Evolutionary conservation across 208 protist species (phyloP), one percentile per base, ranked within the genome.

Genomic region (Crithidia fasciculata): DNA sequence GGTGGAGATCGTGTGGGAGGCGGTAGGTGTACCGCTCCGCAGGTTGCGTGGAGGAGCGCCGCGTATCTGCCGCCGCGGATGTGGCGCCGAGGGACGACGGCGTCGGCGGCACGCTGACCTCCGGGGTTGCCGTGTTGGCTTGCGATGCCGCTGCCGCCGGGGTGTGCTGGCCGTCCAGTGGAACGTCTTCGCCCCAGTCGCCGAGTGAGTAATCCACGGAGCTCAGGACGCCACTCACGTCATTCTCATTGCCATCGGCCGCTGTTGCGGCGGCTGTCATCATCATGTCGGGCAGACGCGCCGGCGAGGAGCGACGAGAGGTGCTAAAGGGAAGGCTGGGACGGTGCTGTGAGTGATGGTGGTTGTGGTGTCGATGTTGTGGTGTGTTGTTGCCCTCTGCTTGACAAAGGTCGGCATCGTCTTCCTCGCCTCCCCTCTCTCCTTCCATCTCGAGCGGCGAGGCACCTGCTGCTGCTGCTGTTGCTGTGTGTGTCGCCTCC

Each of bases 1-100:
- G 59, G 36, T 80, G 58, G n/a, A 91, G 50, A 59, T 95, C 87
- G n/a, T 74, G 66, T 19, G 86, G 77, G 53, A 85, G 45, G 41
- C 61, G 44, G 39, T 69, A 78, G 18, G 15, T 37, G 74, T 78
- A 78, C n/a, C 74, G 74, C 40, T 40, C 41, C 4, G 28, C 0
- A 28, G 28, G 65, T 36, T 69, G 39, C 41, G 73, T 44, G 15
- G 54, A 18, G 13, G 65, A 47, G 19, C 56, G 56, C 45, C 60
- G 66, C 53, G 58, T 28, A 52, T 67, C 50, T 7, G 50, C 58
- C 36, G 73, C 52, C 0, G 28, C 28, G 28, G 28, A 1, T 28
- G 28, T 28, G 28, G 28, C 28, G 28, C 28, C 28, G 28, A 28
- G 28, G 28, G 28, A 28, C 28, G 28, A 28, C 28, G 28, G 28